These are phyloP conservation scores for Glycine tomentella DNA, from an alignment of 306 rosid genomes.

Conservation along the genomic window DNA sequence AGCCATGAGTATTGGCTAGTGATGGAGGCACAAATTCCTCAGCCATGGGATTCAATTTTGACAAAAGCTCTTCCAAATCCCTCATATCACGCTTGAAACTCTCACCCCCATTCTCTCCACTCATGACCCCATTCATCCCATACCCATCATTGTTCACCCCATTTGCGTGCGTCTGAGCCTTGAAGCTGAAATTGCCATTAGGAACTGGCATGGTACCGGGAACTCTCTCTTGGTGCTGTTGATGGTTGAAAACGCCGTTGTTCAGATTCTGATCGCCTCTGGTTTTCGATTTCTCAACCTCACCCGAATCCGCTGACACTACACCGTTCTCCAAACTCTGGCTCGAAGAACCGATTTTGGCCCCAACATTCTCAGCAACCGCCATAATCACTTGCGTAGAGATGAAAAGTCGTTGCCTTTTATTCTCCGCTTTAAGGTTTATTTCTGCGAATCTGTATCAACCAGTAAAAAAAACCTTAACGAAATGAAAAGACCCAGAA, in stretches of 20 bases:
- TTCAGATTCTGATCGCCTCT: slow-evolving; percentile 59
- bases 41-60: slow-evolving; percentile 98
- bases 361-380: slow-evolving; percentile 85
- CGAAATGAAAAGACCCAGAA: slow-evolving; percentile 6
- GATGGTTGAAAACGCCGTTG: slow-evolving; percentile 49
- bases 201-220: slow-evolving; percentile 52
- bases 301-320: slow-evolving; percentile 64
- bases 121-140: slow-evolving; percentile 47
- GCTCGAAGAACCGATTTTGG: slow-evolving; percentile 53
- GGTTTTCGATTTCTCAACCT: slow-evolving; percentile 69
- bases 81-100: slow-evolving; percentile 83
- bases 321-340: slow-evolving; percentile 65
- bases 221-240: slow-evolving; percentile 52
- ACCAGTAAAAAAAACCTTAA: neutral
- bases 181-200: slow-evolving; percentile 57
- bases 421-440: slow-evolving; percentile 18
- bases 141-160: slow-evolving; percentile 63
- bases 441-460: slow-evolving; percentile 43
- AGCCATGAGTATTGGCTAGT: slow-evolving; percentile 66
- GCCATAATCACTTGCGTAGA: slow-evolving; percentile 67
- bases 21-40: slow-evolving; percentile 97
- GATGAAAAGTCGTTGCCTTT: slow-evolving; percentile 43
- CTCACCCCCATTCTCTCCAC: slow-evolving; percentile 54
- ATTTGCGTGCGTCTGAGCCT: slow-evolving; percentile 65
- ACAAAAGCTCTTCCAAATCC: slow-evolving; percentile 90